Evolutionary conservation across 2,329 filamentous ascomycete species (phyloP), one percentile per base, ranked within the genome.

Genomic region (Blumeriella jaapii): DNA sequence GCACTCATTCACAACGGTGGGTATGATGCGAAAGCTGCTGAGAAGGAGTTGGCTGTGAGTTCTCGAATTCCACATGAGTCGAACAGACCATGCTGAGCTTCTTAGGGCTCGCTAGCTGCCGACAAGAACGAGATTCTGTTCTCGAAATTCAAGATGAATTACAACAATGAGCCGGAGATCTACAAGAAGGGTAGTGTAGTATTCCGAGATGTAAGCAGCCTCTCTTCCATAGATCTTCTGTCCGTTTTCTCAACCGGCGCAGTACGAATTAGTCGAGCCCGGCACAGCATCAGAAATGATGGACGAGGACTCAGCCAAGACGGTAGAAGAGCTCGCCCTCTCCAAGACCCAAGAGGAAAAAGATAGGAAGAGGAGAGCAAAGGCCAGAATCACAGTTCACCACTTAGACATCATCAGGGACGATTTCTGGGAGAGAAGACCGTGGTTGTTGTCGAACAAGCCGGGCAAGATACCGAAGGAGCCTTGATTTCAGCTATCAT

Each of bases 111-210:
- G 0, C 60, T 93, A 1, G 74, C 87, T 3, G 68, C 75, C 2
- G 86, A 96, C 52, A 98, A 98, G 63, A 91, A 98, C 54, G 91
- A 98, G 63, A 93, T 98, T 13, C 63, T 98, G 10, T 98, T 91
- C 58, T 82, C 78, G 2, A 70, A 71, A 16, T 96, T 94, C 58
- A 74, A 78, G 2, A 87, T 96, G 55, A 98, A 98, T 61, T 98
- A 98, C 62, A 98, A 98, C 59, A 91, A 94, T 48, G 91, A 98
- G 58, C 75, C 76, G 0, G 85, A 93, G 44, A 86, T 95, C 11
- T 94, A 74, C 59, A 91, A 80, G 58, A 98, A 96, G 57, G 91
- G 91, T 4, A 96, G 84, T 47, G 80, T 95, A 2, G 61, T 96
- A 4, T 91, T 87, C 56, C 72, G 87, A 50, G 82, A 91, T 56